Evolutionary conservation across 495 filamentous ascomycete genomes (phyloP), one percentile per base, ranked within the genome.

Genomic region (Penicillium bialowiezense): DNA sequence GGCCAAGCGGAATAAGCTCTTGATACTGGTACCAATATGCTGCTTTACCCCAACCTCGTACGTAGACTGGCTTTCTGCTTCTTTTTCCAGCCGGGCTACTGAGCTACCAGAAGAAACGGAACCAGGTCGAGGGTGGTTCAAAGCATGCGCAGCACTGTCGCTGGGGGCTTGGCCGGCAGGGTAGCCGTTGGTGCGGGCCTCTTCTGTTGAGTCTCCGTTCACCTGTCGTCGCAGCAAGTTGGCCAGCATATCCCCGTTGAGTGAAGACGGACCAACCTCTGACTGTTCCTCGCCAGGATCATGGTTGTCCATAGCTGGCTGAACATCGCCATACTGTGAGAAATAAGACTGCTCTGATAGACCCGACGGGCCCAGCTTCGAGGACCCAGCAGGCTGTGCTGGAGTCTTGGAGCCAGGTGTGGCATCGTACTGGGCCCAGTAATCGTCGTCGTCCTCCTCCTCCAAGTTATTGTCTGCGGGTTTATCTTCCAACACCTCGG

Each of bases 341-440:
- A 83, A 97, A 64, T 97, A 97, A 13, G 62, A 72, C 56, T 56
- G 58, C 48, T 68, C 69, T 37, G 65, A 59, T 21, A 54, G 48
- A 41, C 55, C 56, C 5, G 65, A 69, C 31, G 69, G 69, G 18
- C 68, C 63, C 40, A 59, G 61, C 48, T 38, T 48, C 13, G 59
- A 53, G 40, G 67, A 67, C 28, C 57, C 44, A 31, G 48, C 42
- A 14, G 55, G 56, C 1, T 84, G 80, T 1, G 81, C 81, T 1
- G 84, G 81, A 9, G 84, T 84, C 46, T 87, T 84, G 0, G 71
- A 66, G 1, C 82, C 82, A 5, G 92, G 92, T 9, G 90, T 93
- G 7, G 84, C 81, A 72, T 97, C 93, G 63, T 98, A 98, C 52
- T 85, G 85, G 23, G 85, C 89, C 93, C 93, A 98, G 67, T 97